Percentiles rank a stretch among this genome's conserved stretches.
phyloP scores from a whole-genome alignment of 2,329 filamentous ascomycete genomes.

The Talaromyces sp. region DNA sequence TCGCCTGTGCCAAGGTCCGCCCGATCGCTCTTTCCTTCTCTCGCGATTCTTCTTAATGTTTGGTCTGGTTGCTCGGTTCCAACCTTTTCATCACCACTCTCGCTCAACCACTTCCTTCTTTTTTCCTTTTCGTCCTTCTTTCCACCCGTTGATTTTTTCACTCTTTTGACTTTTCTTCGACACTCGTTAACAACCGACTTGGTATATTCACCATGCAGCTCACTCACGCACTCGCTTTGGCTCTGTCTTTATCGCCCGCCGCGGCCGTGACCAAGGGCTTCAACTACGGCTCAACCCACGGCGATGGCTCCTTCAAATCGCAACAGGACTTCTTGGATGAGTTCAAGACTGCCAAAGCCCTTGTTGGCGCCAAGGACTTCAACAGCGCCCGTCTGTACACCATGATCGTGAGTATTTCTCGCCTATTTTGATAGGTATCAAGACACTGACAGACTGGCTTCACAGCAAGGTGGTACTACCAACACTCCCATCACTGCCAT shows the following conservation, averaged over 20 bases:
- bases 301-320: conserved; percentile 36
- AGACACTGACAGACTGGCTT: conserved; percentile 5
- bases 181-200: conserved; percentile 5
- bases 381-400: conserved; percentile 55
- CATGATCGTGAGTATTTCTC: conserved; percentile 46
- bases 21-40: neutral
- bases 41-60: neutral
- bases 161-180: conserved; percentile 12
- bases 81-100: neutral
- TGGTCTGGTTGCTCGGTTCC: neutral
- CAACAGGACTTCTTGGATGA: conserved; percentile 42
- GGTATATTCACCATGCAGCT: conserved; percentile 27
- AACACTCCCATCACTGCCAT: conserved; percentile 67
- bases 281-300: conserved; percentile 43
- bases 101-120: neutral
- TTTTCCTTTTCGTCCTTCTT: conserved; percentile 8
- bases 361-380: conserved; percentile 38
- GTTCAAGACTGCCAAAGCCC: conserved; percentile 43
- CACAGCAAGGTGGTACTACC: conserved; percentile 48
- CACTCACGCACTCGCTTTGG: conserved; percentile 29
- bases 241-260: conserved; percentile 28
- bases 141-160: conserved; percentile 3
- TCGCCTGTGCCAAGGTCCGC: neutral
- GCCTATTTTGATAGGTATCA: neutral
- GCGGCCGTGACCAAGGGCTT: conserved; percentile 42